Evolutionary conservation across 179 eudicot genomes (phyloP), one percentile per base, ranked within the genome.

Genomic region (Spinacia oleracea): DNA sequence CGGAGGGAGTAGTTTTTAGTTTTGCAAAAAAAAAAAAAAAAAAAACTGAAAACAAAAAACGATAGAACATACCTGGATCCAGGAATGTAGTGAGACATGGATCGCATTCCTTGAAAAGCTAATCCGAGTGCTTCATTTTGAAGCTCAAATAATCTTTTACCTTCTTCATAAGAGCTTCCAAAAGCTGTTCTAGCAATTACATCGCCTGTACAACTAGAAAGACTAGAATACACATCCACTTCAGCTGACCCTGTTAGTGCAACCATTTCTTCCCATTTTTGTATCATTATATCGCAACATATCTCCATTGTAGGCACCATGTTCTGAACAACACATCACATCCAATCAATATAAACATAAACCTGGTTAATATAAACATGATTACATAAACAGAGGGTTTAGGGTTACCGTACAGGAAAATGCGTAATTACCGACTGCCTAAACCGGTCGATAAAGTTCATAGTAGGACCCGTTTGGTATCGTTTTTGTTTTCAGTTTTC

Each of bases 141-240:
- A 11, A 73, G 78, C 48, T 79, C 7, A 34, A 73, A 79, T 29
- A 79, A 4, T 4, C 29, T 51, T 21, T 62, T 73, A 1, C 81
- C 81, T 50, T 79, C 38, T 63, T 72, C 72, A 23, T 79, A 79
- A 23, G 81, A 79, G 23, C 65, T 74, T 35, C 78, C 82, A 21
- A 79, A 79, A 51, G 78, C 43, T 6, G 67, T 43, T 32, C 67
- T 63, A 23, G 82, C 73, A 35, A 79, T 79, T 7, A 79, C 82
- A 3, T 79, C 82, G 15, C 64, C 66, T 0, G 82, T 58, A 55
- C 64, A 32, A 50, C 21, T 51, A 35, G 32, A 50, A 6, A 79
- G 31, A 51, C n/a, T 51, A 27, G 65, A 34, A 60, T 58, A 73
- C 43, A 79, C 78, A 65, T 79, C 78, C 0, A 79, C 45, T 11